Evolutionary conservation across 805 yeast species (phyloP), one percentile per base, ranked within the genome.

Genomic region (Candida pseudofarinosa): DNA sequence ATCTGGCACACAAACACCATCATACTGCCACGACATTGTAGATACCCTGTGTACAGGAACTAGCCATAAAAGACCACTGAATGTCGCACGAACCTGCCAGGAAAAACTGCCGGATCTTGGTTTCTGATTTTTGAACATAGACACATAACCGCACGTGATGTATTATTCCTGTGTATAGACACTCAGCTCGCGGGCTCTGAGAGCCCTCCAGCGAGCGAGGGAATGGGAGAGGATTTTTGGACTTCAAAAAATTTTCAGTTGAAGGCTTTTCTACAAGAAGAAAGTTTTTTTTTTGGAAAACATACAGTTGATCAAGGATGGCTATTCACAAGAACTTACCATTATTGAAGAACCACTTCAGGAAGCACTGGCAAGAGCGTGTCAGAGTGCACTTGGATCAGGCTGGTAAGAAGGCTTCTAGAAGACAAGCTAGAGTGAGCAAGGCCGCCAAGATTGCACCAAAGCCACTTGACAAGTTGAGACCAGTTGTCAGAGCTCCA

Each of bases 311-410:
- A 42, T 41, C 50, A 51, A 62, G 53, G 56, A 69, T 75, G 90
- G 99, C 98, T 77, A 89, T 93, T 83, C 77, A 93, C 65, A 91
- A 93, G 90, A 91, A 91, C 81, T 83, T 89, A 81, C 96, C 98
- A 82, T 80, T 91, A 80, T 86, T 88, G 83, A 88, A 88, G 85
- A 91, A 91, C 85, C 99, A 93, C 83, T 91, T 91, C 96, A 86
- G 97, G 83, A 91, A 91, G 88, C 91, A 91, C 96, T 93, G 99
- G 99, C 98, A 93, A 81, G 96, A 88, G 78, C 88, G 98, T 72
- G 99, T 93, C 83, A 88, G 81, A 75, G 97, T 88, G 67, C 99
- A 95, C 89, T 86, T 93, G 73, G 97, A 93, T 91, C 99, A 93
- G 83, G 97, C 99, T 70, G 99, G 99, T 75, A 89, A 91, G 85